These are phyloP conservation scores for Plicaturopsis crispa DNA, from an alignment of 768 basidiomycete genomes.

Conservation along the genomic window DNA sequence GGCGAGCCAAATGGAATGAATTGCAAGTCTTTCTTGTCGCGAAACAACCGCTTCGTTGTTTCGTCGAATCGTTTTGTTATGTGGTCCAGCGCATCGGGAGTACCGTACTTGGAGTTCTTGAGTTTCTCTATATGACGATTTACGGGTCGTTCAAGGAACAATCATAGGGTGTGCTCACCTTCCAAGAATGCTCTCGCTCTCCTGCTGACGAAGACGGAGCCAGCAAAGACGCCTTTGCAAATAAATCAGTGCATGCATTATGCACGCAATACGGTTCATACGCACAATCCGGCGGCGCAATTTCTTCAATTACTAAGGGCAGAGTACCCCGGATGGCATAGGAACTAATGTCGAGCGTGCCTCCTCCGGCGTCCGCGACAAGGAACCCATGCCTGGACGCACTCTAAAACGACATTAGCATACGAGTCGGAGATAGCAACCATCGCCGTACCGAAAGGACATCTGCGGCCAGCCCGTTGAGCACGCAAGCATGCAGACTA, in stretches of 20 bases:
- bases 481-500: slow-evolving; percentile 72
- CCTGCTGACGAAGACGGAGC: slow-evolving; percentile 76
- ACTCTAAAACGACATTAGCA: slow-evolving; percentile 32
- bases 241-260: not conserved
- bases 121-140: slow-evolving; percentile 51
- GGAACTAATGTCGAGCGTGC: slow-evolving; percentile 75
- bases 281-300: slow-evolving; percentile 77
- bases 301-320: slow-evolving; percentile 75
- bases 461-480: slow-evolving; percentile 71
- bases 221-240: slow-evolving; percentile 62
- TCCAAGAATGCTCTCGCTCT: slow-evolving; percentile 66
- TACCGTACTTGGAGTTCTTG: slow-evolving; percentile 65
- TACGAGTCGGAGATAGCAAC: not conserved
- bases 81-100: slow-evolving; percentile 64
- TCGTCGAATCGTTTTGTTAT: slow-evolving; percentile 78
- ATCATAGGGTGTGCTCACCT: slow-evolving; percentile 29
- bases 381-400: slow-evolving; percentile 72
- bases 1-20: slow-evolving; percentile 75
- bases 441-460: slow-evolving; percentile 54
- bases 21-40: slow-evolving; percentile 58
- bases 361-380: slow-evolving; percentile 76
- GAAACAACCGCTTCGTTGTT: slow-evolving; percentile 74
- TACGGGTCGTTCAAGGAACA: too few relatives aligned
- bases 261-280: slow-evolving; percentile 5
- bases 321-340: slow-evolving; percentile 65